Evolutionary conservation across 306 rosid genomes (phyloP).

Genomic region (Casuarina equisetifolia): DNA sequence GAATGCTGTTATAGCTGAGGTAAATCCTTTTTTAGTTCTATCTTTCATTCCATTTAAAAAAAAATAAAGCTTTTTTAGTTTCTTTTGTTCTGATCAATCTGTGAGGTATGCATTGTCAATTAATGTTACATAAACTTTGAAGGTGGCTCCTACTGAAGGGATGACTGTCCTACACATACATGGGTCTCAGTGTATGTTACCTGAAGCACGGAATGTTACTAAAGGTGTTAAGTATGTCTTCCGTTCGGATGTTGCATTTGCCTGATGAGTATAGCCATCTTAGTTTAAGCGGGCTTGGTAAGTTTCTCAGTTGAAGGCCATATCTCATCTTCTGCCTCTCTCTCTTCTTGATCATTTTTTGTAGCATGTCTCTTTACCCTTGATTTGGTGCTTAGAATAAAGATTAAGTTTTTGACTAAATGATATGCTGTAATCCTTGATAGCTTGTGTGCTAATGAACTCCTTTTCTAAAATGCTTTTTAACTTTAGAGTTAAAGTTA

Average conservation of each 20-base stretch:
- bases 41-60: background rate
- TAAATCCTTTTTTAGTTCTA: slow-evolving; percentile 22
- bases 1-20: slow-evolving; percentile 78
- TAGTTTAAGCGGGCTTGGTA: slow-evolving; percentile 13
- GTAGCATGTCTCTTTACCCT: background rate
- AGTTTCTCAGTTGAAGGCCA: slow-evolving; percentile 19
- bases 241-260: slow-evolving; percentile 80
- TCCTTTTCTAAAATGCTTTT: background rate
- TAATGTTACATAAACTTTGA: slow-evolving; percentile 23
- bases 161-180: slow-evolving; percentile 90
- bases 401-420: background rate
- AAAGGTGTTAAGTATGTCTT: slow-evolving; percentile 83
- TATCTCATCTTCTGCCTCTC: background rate
- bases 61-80: background rate
- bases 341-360: slow-evolving; percentile 5
- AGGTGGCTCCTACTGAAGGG: slow-evolving; percentile 92
- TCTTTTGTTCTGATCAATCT: background rate
- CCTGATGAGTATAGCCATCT: slow-evolving; percentile 44
- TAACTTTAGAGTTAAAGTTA: background rate
- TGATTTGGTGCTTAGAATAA: slow-evolving; percentile 1
- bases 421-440: slow-evolving; percentile 1
- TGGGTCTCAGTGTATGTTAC: slow-evolving; percentile 87
- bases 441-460: background rate
- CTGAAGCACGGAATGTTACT: slow-evolving; percentile 81
- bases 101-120: slow-evolving; percentile 31